Percentiles rank a stretch among this genome's conserved stretches.
Conservation (phyloP, 768 basidiomycete genomes). For the Polyporus arcularius region DNA sequence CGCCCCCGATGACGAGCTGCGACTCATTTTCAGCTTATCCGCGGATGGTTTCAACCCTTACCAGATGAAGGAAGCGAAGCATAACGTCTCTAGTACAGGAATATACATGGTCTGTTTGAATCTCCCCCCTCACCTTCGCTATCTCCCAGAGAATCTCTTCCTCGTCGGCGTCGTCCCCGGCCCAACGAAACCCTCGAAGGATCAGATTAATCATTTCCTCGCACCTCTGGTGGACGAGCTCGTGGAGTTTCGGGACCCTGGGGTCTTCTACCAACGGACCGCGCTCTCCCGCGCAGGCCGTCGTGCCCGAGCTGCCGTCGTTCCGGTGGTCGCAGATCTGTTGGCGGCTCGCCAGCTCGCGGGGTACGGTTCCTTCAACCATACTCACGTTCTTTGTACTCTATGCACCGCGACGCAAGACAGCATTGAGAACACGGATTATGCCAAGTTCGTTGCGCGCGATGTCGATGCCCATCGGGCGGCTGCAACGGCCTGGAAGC, state of each 20-base stretch:
- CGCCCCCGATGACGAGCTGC: no score
- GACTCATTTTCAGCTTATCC: not conserved
- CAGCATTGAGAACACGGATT: conserved; percentile 4
- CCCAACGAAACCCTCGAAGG: conserved; percentile 25
- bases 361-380: conserved; percentile 23
- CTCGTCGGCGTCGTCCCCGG: conserved; percentile 26
- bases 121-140: conserved; percentile 32
- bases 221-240: conserved; percentile 29
- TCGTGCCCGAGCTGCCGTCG: conserved; percentile 19
- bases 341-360: conserved; percentile 32
- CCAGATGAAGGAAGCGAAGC: not conserved
- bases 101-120: conserved; percentile 3
- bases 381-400: conserved; percentile 29
- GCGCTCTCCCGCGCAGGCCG: conserved; percentile 26
- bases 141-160: conserved; percentile 37
- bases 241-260: conserved; percentile 15
- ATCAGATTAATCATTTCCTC: conserved; percentile 28
- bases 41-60: not conserved
- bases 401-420: conserved; percentile 24
- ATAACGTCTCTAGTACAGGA: not conserved
- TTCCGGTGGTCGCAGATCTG: conserved; percentile 32
- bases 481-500: no score
- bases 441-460: no score
- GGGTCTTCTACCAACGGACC: conserved; percentile 11
- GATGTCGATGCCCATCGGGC: no score